Base-by-base conservation (phyloP, 495 filamentous ascomycete genomes). In the Neurospora africana region DNA sequence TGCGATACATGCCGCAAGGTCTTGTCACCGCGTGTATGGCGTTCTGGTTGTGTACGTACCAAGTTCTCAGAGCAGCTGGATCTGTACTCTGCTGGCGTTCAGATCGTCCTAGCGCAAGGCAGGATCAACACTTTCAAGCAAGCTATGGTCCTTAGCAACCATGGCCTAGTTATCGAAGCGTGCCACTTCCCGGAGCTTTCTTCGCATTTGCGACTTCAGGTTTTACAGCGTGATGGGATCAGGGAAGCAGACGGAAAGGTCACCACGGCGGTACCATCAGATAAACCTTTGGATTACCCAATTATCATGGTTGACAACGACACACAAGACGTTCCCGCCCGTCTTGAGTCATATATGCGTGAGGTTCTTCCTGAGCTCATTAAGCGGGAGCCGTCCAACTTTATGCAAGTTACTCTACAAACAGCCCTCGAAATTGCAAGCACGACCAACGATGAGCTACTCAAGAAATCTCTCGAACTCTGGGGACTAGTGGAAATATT, bases 1-100 rank as follows among this genome's bases (percentile, higher is more conserved):
- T 97, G 93, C 76, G 88, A 85, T 27, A 91, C 92, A n/a, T 97
- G 93, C 72, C 84, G 86, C 36, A 91, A 90, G 74, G 91, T 95
- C 4, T 86, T 93, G 71, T 89, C 88, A 47, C 92, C 93, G 2
- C 87, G 92, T 33, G 81, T 95, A 4, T 97, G 93, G 93, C 92
- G 90, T 75, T 86, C 88, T 27, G 91, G 90, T 8, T 97, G 93
- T 77, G 88, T 93, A 53, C 87, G 92, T 35, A 92, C 89, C 1
- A 90, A 89, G 35, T 87, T 95, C 68, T 88, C 87, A 0, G 91
- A 93, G 69, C 87, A 91, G 75, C 88, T 93, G 72, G 88, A 91
- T 68, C 81, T 93, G 13, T 94, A 91, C 76, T 89, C 88, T 70
- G 87, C 90, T 35, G 88, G 89, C 74, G 84, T 94, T 6, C 90